phyloP scores from a whole-genome alignment of 78 protist genomes.

The Ministeria vibrans region DNA sequence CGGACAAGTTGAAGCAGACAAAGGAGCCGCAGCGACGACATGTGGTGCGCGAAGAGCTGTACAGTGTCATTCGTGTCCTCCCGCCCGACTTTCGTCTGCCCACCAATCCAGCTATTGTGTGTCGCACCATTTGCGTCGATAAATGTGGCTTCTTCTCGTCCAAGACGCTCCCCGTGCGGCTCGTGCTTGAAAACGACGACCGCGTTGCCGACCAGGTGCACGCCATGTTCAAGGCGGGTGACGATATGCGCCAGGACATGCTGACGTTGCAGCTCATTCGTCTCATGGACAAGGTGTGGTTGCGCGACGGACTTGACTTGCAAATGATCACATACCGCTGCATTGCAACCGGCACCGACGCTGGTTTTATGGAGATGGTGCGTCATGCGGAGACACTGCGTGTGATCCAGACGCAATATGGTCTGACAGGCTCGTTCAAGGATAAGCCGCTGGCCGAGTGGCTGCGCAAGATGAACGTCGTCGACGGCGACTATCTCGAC shows the following conservation, averaged over 20 bases:
- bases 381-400: slow-evolving; percentile 69
- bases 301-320: slow-evolving; percentile 54
- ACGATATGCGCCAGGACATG: slow-evolving; percentile 90
- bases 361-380: slow-evolving; percentile 84
- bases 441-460: slow-evolving; percentile 48
- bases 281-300: slow-evolving; percentile 83
- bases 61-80: neutral
- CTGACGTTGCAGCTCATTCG: slow-evolving; percentile 80
- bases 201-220: slow-evolving; percentile 22
- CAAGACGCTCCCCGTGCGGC: slow-evolving; percentile 83
- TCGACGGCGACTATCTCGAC: slow-evolving; percentile 9
- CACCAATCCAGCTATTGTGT: slow-evolving; percentile 23
- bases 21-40: neutral
- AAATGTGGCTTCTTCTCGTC: slow-evolving; percentile 80
- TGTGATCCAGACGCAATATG: slow-evolving; percentile 49
- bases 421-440: slow-evolving; percentile 71
- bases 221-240: slow-evolving; percentile 84
- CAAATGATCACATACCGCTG: slow-evolving; percentile 59
- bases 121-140: slow-evolving; percentile 30
- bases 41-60: neutral
- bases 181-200: slow-evolving; percentile 71
- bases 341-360: slow-evolving; percentile 57
- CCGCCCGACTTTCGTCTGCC: slow-evolving; percentile 9
- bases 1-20: neutral
- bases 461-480: slow-evolving; percentile 50